Evolutionary conservation across 768 basidiomycete genomes (phyloP), one percentile per base, ranked within the genome.

Genomic region (Agrocybe praecox): DNA sequence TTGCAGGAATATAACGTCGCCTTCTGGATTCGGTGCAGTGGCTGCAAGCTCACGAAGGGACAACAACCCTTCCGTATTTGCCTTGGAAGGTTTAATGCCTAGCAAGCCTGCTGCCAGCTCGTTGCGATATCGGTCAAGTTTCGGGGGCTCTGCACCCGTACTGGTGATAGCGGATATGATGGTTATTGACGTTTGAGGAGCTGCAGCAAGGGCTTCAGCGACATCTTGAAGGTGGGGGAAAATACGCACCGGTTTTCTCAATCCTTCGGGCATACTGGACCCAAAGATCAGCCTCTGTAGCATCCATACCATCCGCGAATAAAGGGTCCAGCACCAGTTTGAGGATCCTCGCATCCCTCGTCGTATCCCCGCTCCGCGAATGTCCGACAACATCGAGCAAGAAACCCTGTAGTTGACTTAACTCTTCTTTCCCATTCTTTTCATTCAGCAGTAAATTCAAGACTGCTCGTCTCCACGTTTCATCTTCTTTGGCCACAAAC

Each of bases 71-170:
- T 85, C 82, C 0, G 79, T 80, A 58, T 87, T 85, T n/a, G 86
- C 87, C 44, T 85, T 82, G 6, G 71, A 63, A 0, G 88, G 67
- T 1, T 80, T 80, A 14, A 97, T 77, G 21, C 89, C 90, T 0
- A 90, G 74, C 4, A 95, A 69, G 18, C 79, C 80, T n/a, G 92
- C 89, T 0, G 96, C 96, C 10, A 96, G 79, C 70, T 97, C 94
- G 68, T 96, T 97, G 18, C 95, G 84, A 65, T 89, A 90, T 18
- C 92, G 80, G 62, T 91, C 88, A 21, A 96, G 78, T 18, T 83
- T 83, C 0, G 81, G 82, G 8, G 86, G 85, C 61, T 95, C 94
- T 1, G 85, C 78, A 0, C 87, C 85, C 21, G 81, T 80, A 19
- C 76, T 72, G 10, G 86, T 80, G 42, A 94, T 72, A 2, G 87